Base-by-base conservation (phyloP, 306 rosid genomes). In the Gillenia trifoliata region DNA sequence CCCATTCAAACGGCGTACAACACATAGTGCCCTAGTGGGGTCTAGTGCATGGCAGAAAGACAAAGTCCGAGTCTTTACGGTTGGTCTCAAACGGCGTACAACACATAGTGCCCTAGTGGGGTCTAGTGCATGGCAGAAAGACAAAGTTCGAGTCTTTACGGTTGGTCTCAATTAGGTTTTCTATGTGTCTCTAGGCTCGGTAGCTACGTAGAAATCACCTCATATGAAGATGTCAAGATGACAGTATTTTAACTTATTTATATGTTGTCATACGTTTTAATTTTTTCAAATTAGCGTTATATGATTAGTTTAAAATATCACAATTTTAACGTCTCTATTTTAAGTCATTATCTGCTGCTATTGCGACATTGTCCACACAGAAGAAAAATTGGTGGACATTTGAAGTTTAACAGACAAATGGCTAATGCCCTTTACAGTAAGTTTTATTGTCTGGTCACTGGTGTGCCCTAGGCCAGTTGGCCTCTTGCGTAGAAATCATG, bases 1-100 rank as follows among this genome's bases (percentile, higher is more conserved):
- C 73, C 78, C 69, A 61, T 29, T 66, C 56, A 25, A 56, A 57
- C 38, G 67, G 57, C 56, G 66, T 25, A 56, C 64, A n/a, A 34
- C 11, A 36, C 23, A 50, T 20, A 3, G 40, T 13, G 23, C 11
- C 41, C 8, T 38, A 8, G 15, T 50, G 28, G 70, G 34, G 43
- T 43, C 41, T 38, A 17, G 30, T 66, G 20, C 19, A 29, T 17
- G 33, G 12, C 11, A 59, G 9, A 26, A 26, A 59, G 34, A 26
- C 64, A 59, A 13, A 26, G 29, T 23, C 64, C 34, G 19, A 59
- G 33, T 0, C 19, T 1, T 59, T 26, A 4, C 1, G 33, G 8
- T 59, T 59, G 64, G 64, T 25, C 34, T 5, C 20, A 47, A 47
- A n/a, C n/a, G n/a, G n/a, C n/a, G 41, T n/a, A 22, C 54, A 47